A percentile compares a stretch with the other conserved stretches of the same genome.
These are phyloP conservation scores for Suillus plorans DNA, from an alignment of 768 basidiomycete species.

Conservation along the genomic window DNA sequence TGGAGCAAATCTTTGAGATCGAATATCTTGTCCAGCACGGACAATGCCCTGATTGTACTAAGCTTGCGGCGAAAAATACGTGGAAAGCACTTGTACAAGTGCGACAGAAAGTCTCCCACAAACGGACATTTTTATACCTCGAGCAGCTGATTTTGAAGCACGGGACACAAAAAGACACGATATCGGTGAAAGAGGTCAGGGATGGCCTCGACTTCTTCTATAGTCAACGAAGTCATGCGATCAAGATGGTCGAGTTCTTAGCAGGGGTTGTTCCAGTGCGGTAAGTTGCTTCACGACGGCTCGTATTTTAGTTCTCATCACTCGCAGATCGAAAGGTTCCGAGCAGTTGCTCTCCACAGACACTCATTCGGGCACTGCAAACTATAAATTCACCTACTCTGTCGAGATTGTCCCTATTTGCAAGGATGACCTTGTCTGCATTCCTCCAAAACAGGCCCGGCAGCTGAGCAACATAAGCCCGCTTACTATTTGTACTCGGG, in stretches of 20 bases:
- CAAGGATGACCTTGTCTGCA: slow-evolving; percentile 95
- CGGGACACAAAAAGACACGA: slow-evolving; percentile 94
- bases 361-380: slow-evolving; percentile 88
- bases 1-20: slow-evolving; percentile 97
- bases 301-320: slow-evolving; percentile 7
- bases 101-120: slow-evolving; percentile 98
- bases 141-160: slow-evolving; percentile 98
- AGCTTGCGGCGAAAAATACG: slow-evolving; percentile 96
- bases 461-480: slow-evolving; percentile 86
- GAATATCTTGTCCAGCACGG: slow-evolving; percentile 94
- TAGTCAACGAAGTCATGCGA: slow-evolving; percentile 82
- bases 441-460: slow-evolving; percentile 81
- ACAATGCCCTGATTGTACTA: slow-evolving; percentile 93
- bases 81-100: slow-evolving; percentile 99
- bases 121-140: slow-evolving; percentile 95
- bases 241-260: slow-evolving; percentile 97
- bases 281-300: slow-evolving; percentile 42
- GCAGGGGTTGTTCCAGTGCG: slow-evolving; percentile 82
- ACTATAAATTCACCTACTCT: slow-evolving; percentile 97
- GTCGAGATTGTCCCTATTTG: slow-evolving; percentile 97
- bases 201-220: slow-evolving; percentile 99
- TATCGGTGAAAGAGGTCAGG: slow-evolving; percentile 86
- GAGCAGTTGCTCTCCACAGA: slow-evolving; percentile 94
- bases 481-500: slow-evolving; percentile 83
- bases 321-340: slow-evolving; percentile 78